Base-by-base conservation (phyloP, 441 rosid species). In the Hypseocharis bilobata region DNA sequence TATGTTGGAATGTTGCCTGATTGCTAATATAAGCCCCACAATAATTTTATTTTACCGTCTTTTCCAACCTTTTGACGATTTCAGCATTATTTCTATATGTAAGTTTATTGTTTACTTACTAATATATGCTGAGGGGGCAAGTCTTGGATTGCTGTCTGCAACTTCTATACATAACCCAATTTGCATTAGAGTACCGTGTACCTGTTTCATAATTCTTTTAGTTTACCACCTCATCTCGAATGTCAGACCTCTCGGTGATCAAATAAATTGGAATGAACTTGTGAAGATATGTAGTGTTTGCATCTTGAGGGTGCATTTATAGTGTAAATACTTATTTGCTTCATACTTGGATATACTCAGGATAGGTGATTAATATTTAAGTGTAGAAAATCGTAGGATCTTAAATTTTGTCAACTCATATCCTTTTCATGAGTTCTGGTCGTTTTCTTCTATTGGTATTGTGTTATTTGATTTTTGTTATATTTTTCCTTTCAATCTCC, bases 401-500 rank as follows among this genome's bases (percentile, higher is more conserved):
- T 28, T 1, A 13, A 8, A 6, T 27, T 14, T 28, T 23, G 16
- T 8, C 23, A 25, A 25, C 30, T 26, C 30, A n/a, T 55, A 42
- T 42, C 49, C 11, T 42, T 42, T 10, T 42, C 7, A 47, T n/a
- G n/a, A n/a, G n/a, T n/a, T n/a, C n/a, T n/a, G n/a, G n/a, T n/a
- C n/a, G n/a, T n/a, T n/a, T n/a, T n/a, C n/a, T n/a, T n/a, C n/a
- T n/a, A n/a, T 3, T 32, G 4, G 38, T 4, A 2, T 32, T 0
- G 1, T 60, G 19, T 52, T 14, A n/a, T 11, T 22, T 60, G 7
- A 42, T 51, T 62, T 20, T 76, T 5, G 22, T 44, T 67, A 47
- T 55, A 13, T 40, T 68, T 57, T 60, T 26, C 2, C 14, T 76
- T 47, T 63, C 64, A 58, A 52, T 71, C 23, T 63, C 58, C 85